Evolutionary conservation across 345 rosid genomes (phyloP).

Genomic region (Ailanthus altissimus): DNA sequence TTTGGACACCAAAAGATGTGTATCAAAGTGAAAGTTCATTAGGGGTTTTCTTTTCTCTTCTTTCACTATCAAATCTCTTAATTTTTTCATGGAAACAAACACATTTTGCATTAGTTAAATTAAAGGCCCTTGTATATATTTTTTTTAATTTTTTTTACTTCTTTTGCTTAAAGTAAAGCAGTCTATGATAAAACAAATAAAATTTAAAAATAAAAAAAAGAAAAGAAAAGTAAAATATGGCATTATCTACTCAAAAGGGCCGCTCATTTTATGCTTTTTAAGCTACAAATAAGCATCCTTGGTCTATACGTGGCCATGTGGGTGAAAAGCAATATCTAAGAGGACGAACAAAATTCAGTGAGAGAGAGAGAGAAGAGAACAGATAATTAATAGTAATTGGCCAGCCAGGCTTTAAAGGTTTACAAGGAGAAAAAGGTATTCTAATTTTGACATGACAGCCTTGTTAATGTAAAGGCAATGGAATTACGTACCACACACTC

Average conservation of each 20-base stretch:
- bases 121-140: slow-evolving; percentile 12
- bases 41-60: slow-evolving; percentile 38
- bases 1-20: slow-evolving; percentile 29
- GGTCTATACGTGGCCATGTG: slow-evolving; percentile 63
- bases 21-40: slow-evolving; percentile 36
- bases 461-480: slow-evolving; percentile 49
- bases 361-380: slow-evolving; percentile 11
- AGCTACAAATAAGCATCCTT: slow-evolving; percentile 58
- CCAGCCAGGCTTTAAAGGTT: slow-evolving; percentile 41
- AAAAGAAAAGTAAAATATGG: slow-evolving; percentile 59
- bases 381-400: slow-evolving; percentile 10
- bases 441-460: slow-evolving; percentile 64
- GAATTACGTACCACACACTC: slow-evolving; percentile 52
- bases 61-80: slow-evolving; percentile 40
- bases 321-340: slow-evolving; percentile 40
- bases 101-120: slow-evolving; percentile 22
- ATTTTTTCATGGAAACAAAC: slow-evolving; percentile 28
- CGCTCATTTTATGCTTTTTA: slow-evolving; percentile 56
- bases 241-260: slow-evolving; percentile 74
- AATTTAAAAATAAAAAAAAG: slow-evolving; percentile 36
- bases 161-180: slow-evolving; percentile 55
- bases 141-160: slow-evolving; percentile 14
- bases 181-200: slow-evolving; percentile 21
- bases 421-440: slow-evolving; percentile 38
- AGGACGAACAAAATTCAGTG: slow-evolving; percentile 25